phyloP scores from a whole-genome alignment of 2,329 filamentous ascomycete genomes.

The Fusarium neocosmosporiellum region DNA sequence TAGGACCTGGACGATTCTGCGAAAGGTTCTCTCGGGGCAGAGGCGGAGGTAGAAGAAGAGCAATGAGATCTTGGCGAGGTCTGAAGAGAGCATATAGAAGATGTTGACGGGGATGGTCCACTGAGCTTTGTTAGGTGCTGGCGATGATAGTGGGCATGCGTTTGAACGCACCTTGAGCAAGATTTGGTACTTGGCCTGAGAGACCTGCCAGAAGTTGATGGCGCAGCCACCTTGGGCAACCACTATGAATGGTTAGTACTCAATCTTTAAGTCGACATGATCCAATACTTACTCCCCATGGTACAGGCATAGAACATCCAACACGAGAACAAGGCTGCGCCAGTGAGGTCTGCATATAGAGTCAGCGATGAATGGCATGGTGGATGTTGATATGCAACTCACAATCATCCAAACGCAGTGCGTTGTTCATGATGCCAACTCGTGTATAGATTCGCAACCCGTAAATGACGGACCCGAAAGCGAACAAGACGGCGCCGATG shows the following conservation, averaged over 20 bases:
- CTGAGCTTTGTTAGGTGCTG: constrained; percentile 1
- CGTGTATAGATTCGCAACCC: constrained; percentile 25
- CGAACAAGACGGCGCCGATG: constrained; percentile 29
- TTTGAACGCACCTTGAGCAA: constrained; percentile 17
- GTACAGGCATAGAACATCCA: constrained; percentile 39
- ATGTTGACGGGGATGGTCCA: constrained; percentile 41
- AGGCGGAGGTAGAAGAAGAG: constrained; percentile 39
- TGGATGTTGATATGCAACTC: rapidly evolving
- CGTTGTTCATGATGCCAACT: constrained; percentile 22
- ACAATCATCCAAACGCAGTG: constrained; percentile 33
- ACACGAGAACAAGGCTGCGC: constrained; percentile 33
- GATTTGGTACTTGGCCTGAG: constrained; percentile 14
- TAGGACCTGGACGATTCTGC: constrained; percentile 18
- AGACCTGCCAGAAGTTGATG: constrained; percentile 37
- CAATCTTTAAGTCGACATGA: not conserved
- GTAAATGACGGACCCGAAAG: constrained; percentile 27
- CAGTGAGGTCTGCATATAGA: constrained; percentile 12
- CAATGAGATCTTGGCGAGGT: constrained; percentile 37
- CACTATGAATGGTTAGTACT: constrained; percentile 12
- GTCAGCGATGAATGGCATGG: not conserved
- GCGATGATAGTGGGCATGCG: rapidly evolving
- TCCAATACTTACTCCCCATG: constrained; percentile 32
- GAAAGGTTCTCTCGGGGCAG: constrained; percentile 34
- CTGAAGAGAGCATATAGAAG: constrained; percentile 40
- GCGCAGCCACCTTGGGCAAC: constrained; percentile 32